Base-by-base conservation (phyloP, 768 basidiomycete genomes). In the Boletus subparvulus region DNA sequence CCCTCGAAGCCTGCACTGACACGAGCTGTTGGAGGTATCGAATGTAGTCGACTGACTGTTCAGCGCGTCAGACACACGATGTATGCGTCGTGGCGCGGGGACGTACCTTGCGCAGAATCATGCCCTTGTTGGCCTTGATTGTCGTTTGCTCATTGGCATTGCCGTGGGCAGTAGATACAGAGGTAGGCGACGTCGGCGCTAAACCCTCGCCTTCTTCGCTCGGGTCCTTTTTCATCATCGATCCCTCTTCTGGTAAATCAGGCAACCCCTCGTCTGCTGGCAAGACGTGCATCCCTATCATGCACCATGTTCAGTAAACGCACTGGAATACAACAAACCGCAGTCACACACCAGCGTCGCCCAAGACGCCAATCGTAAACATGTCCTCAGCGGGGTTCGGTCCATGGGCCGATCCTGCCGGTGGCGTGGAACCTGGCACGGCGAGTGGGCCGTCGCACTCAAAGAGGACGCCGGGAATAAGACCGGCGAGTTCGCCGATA, bases 91-190 rank as follows among this genome's bases (percentile, higher is more conserved):
- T 2, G 3, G 3, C 3, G n/a, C 1, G 26, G 24, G 9, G 40
- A 50, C 48, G 12, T 10, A 85, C 87, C 80, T 91, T 96, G 62
- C 90, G 72, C 44, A 96, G 73, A 42, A 96, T 94, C 86, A 95
- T 91, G 35, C 94, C 93, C 78, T 96, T 96, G 75, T 96, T 95
- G 28, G 93, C 93, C 68, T 95, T 95, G 51, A 91, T 87, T 32
- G 80, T 78, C 19, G 70, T 72, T 19, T 75, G 76, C 33, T 78
- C 77, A 21, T 26, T 62, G 19, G 37, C 59, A 21, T 47, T 50
- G 3, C 54, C 61, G n/a, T 61, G 62, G 12, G 49, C 45, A 11
- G 54, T 16, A 4, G 61, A 58, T 14, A 66, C 58, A 13, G 65
- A 66, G 35, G 66, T 61, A 4, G 66, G 64, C 14, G 69, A 64